phyloP scores from a whole-genome alignment of 2,329 filamentous ascomycete genomes.

The Sarocladium kiliense region DNA sequence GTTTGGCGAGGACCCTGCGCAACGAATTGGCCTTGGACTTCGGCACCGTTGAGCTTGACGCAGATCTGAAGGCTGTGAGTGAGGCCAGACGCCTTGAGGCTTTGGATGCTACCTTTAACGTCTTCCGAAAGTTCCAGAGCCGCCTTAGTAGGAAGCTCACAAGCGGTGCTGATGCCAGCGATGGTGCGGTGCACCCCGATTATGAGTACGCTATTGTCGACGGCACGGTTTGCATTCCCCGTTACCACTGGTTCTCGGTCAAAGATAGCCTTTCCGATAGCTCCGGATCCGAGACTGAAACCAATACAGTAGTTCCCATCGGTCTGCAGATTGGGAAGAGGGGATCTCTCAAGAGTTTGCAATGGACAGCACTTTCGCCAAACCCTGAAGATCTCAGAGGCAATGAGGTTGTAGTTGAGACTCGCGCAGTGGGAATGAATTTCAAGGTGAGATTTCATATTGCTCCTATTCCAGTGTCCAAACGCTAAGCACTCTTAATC shows the following conservation, averaged over 20 bases:
- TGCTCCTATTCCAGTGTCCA: no score
- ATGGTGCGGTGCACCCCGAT: not conserved
- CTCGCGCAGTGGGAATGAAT: constrained; percentile 25
- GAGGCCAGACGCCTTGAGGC: not conserved
- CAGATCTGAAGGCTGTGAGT: not conserved
- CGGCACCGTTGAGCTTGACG: not conserved
- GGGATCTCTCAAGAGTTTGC: not conserved
- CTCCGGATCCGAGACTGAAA: constrained; percentile 9
- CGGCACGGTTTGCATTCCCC: not conserved
- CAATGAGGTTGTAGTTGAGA: constrained; percentile 24
- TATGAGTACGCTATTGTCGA: constrained; percentile 8
- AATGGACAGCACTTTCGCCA: not conserved
- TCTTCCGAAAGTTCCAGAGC: not conserved
- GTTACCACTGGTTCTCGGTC: not conserved
- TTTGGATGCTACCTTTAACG: not conserved
- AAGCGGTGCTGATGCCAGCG: no score
- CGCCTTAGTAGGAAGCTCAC: no score
- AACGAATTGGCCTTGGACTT: not conserved
- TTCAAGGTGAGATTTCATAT: constrained; percentile 16
- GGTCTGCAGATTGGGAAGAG: no score
- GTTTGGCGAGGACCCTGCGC: constrained; percentile 4
- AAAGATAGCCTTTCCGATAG: constrained; percentile 1
- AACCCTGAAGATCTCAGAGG: not conserved
- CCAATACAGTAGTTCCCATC: not conserved
- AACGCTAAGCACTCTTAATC: constrained; percentile 1